phyloP scores from a whole-genome alignment of 75 land plant genomes.

The Picea glauca region DNA sequence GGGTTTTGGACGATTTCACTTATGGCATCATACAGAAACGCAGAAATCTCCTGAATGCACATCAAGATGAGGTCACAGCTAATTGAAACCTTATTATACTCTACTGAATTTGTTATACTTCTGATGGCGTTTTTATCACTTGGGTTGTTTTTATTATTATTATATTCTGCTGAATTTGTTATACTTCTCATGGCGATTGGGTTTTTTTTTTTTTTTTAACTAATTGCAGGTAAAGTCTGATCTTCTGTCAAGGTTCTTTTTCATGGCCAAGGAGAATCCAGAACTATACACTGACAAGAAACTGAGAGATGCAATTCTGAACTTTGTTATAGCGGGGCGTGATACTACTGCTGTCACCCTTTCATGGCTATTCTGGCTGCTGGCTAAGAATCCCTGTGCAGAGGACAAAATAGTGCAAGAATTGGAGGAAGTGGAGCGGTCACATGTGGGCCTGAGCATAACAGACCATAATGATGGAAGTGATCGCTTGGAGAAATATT shows the following conservation, averaged over 20 bases:
- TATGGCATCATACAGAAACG: slow-evolving; percentile 15
- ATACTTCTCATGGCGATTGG: too few species aligned
- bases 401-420: slow-evolving; percentile 28
- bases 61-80: not conserved
- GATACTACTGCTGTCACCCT: slow-evolving; percentile 19
- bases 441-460: not conserved
- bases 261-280: slow-evolving; percentile 4
- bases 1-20: slow-evolving; percentile 13
- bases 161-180: too few species aligned
- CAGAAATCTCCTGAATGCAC: not conserved
- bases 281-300: slow-evolving; percentile 3
- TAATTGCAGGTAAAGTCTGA: slow-evolving; percentile 10
- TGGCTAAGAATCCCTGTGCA: slow-evolving; percentile 24
- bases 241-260: not conserved
- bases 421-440: slow-evolving; percentile 2
- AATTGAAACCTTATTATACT: not conserved
- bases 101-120: too few species aligned
- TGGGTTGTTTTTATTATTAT: too few species aligned
- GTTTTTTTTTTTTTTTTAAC: too few species aligned
- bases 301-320: slow-evolving; percentile 18
- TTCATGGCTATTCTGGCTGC: slow-evolving; percentile 17
- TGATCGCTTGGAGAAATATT: slow-evolving; percentile 17
- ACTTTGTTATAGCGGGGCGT: slow-evolving; percentile 18
- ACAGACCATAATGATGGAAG: not conserved
- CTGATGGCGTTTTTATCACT: too few species aligned